A percentile compares a stretch with the other conserved stretches of the same genome.
Evolutionary conservation across 1,284 basidiomycete species (phyloP).

Genomic region (Exobasidium cylindrosporum): DNA sequence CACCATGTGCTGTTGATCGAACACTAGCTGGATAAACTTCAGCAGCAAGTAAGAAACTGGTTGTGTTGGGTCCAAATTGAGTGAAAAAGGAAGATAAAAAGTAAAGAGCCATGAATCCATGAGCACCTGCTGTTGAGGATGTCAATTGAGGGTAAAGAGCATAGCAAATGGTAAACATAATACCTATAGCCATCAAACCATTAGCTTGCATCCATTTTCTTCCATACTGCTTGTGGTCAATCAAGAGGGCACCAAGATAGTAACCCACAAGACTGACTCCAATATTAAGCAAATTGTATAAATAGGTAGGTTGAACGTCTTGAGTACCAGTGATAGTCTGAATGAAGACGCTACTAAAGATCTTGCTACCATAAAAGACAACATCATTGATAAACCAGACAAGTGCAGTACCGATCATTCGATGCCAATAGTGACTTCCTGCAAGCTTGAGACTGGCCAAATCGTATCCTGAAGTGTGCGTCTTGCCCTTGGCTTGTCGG

Average conservation of each 20-base stretch:
- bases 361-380: conserved; percentile 58
- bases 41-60: conserved; percentile 55
- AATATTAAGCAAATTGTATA: conserved; percentile 60
- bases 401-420: conserved; percentile 59
- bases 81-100: conserved; percentile 61
- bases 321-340: conserved; percentile 57
- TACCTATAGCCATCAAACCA: conserved; percentile 59
- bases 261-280: conserved; percentile 60
- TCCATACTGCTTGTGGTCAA: conserved; percentile 61
- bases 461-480: conserved; percentile 60
- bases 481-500: conserved; percentile 57
- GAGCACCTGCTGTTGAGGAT: background rate
- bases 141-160: conserved; percentile 52
- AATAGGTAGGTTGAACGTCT: conserved; percentile 58
- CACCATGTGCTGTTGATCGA: conserved; percentile 56
- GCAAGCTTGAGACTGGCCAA: conserved; percentile 59
- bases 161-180: conserved; percentile 58
- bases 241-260: conserved; percentile 61
- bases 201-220: conserved; percentile 60
- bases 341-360: conserved; percentile 53
- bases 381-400: conserved; percentile 60
- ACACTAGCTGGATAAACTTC: conserved; percentile 54
- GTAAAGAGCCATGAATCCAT: conserved; percentile 60
- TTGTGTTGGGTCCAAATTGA: conserved; percentile 61
- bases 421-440: conserved; percentile 59